Conservation (phyloP, 2,329 filamentous ascomycete species). For the Cercospora sesami region DNA sequence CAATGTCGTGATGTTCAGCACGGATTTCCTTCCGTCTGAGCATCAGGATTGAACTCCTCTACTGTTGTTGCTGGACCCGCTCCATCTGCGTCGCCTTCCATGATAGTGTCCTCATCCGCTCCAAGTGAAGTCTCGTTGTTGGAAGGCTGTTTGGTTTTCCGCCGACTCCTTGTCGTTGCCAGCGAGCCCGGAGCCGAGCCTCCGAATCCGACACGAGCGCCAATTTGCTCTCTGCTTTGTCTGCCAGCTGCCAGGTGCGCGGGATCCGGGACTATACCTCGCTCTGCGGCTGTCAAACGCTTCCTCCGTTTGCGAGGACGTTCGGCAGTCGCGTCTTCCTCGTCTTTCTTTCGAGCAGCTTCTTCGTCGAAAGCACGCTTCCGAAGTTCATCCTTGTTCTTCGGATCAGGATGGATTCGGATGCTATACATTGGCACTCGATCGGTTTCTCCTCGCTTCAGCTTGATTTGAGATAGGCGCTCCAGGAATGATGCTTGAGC, state of each 20-base stretch:
- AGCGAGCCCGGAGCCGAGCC: conserved; percentile 7
- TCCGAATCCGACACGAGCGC: conserved; percentile 13
- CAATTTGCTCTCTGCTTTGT: not conserved
- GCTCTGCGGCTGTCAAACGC: conserved; percentile 18
- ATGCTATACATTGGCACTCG: conserved; percentile 35
- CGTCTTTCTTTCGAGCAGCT: conserved; percentile 16
- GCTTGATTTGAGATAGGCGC: conserved; percentile 44
- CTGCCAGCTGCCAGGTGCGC: not conserved
- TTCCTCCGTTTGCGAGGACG: conserved; percentile 19
- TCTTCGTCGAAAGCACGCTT: conserved; percentile 19
- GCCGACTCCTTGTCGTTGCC: not conserved
- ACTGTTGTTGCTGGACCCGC: not conserved
- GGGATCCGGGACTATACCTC: not conserved
- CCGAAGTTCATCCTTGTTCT: conserved; percentile 27
- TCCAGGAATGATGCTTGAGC: conserved; percentile 44
- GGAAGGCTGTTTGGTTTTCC: not conserved
- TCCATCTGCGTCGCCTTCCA: not conserved
- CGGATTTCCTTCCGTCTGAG: not conserved
- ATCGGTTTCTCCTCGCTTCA: conserved; percentile 43
- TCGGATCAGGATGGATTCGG: conserved; percentile 29
- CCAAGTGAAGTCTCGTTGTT: not conserved
- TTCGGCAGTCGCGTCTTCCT: conserved; percentile 6
- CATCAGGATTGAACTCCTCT: not conserved
- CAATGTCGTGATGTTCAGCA: not conserved
- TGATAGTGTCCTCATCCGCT: not conserved